Conservation (phyloP, 2,329 filamentous ascomycete genomes). For the Paraphaeosphaeria sporulosa region DNA sequence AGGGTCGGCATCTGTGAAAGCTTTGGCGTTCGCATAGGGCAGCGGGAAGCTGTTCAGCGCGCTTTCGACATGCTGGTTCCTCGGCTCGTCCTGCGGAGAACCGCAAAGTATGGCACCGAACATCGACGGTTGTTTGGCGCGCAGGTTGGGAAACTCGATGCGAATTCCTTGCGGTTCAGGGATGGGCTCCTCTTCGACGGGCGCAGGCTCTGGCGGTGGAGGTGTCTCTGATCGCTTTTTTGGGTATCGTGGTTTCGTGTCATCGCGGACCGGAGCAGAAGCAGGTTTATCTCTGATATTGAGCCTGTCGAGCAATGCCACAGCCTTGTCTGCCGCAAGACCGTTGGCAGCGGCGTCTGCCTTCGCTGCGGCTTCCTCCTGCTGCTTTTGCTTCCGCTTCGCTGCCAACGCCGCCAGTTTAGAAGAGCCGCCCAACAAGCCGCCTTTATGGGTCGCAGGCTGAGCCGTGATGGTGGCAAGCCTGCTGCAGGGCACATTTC, state of each 20-base stretch:
- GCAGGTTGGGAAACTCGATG: slow-evolving; percentile 47
- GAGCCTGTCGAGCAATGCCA: slow-evolving; percentile 56
- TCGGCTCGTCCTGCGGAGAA: slow-evolving; percentile 12
- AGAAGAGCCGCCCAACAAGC: slow-evolving; percentile 81
- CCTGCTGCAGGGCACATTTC: slow-evolving; percentile 72
- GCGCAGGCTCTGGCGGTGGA: slow-evolving; percentile 32
- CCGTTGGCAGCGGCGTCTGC: slow-evolving; percentile 17
- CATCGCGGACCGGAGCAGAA: background rate
- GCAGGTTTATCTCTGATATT: slow-evolving; percentile 27
- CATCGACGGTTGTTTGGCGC: slow-evolving; percentile 55
- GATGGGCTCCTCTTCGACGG: slow-evolving; percentile 21
- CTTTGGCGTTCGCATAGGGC: slow-evolving; percentile 49
- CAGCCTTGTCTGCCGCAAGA: slow-evolving; percentile 40
- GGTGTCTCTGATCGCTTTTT: slow-evolving; percentile 42
- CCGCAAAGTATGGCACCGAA: slow-evolving; percentile 62
- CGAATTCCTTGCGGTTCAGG: slow-evolving; percentile 24
- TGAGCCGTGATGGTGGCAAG: slow-evolving; percentile 70
- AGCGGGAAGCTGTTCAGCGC: slow-evolving; percentile 39
- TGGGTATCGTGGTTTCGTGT: slow-evolving; percentile 9
- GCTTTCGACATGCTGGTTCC: slow-evolving; percentile 10
- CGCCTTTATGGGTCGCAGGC: slow-evolving; percentile 65
- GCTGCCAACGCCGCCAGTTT: slow-evolving; percentile 92
- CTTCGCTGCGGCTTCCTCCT: slow-evolving; percentile 54
- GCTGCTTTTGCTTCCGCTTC: slow-evolving; percentile 82
- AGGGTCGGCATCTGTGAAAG: slow-evolving; percentile 60